Base-by-base conservation (phyloP, 805 yeast genomes). In the Zygotorulaspora florentina region DNA sequence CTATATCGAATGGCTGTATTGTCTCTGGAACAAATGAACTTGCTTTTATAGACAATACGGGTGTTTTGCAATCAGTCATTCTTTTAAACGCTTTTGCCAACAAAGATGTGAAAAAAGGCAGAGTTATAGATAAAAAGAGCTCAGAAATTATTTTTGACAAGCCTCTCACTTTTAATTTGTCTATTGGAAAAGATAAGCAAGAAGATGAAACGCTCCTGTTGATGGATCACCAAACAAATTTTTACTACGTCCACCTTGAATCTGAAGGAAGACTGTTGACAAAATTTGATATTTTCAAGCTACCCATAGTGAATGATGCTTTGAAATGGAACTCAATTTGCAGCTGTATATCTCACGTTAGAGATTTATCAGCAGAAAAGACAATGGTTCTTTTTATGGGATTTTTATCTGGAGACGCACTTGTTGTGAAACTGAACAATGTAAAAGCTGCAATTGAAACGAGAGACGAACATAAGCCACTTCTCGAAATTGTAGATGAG, bases 21-120 rank as follows among this genome's bases (percentile, higher is more conserved):
- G 54, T 79, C 3, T 43, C 87, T 2, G 96, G 97, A 1, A 75
- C 84, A 29, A 89, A 90, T 60, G 86, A 84, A 55, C 54, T 90
- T 8, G 68, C 87, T 9, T 90, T 87, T 64, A 76, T 88, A 13
- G 96, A 90, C 58, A 80, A 87, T 31, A 51, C 64, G 0, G 85
- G 84, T 16, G 65, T 64, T 11, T 53, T 77, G 13, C 73, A 67
- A 47, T 58, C 68, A n/a, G 44, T 50, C 2, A 60, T 64, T 15
- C 30, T 49, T 9, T 28, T 60, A 17, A 64, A 64, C 42, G 45
- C 63, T 20, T 64, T 40, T 60, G 74, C 65, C 58, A 65, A 43
- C 49, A 76, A 38, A 54, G 57, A 17, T 83, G 83, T 61, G 74
- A 76, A 49, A 62, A 81, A 2, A 59, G 65, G 39, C 60, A 84